Evolutionary conservation across 2,329 filamentous ascomycete genomes (phyloP).

Genomic region (Madurella mycetomatis): DNA sequence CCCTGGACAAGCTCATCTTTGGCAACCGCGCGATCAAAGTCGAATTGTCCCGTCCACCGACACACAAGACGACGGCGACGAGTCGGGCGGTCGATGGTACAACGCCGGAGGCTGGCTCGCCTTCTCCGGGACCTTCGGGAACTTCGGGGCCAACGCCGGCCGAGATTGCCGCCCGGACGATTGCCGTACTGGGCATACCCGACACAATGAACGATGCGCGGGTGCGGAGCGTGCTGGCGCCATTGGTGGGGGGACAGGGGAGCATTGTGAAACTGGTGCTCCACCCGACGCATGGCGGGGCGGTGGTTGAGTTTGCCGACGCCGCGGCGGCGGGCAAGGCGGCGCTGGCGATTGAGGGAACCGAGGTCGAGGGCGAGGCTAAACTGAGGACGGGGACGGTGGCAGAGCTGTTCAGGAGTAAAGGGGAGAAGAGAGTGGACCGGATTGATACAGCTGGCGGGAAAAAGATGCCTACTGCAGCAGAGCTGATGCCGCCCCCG

Average conservation of each 20-base stretch:
- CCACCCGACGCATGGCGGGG: conserved; percentile 76
- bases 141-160: conserved; percentile 37
- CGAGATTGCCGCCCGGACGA: conserved; percentile 61
- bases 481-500: conserved; percentile 42
- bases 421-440: conserved; percentile 42
- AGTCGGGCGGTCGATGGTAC: conserved; percentile 30
- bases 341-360: conserved; percentile 53
- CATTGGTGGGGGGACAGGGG: conserved; percentile 47
- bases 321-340: conserved; percentile 68
- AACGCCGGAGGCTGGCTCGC: conserved; percentile 8
- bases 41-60: conserved; percentile 52
- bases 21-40: conserved; percentile 65
- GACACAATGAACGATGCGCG: conserved; percentile 90
- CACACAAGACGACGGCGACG: conserved; percentile 53
- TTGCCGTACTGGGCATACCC: conserved; percentile 79
- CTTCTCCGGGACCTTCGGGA: background rate
- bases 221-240: conserved; percentile 67
- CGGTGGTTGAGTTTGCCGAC: conserved; percentile 76
- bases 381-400: conserved; percentile 51
- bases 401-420: conserved; percentile 51
- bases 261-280: conserved; percentile 70
- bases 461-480: conserved; percentile 22
- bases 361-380: conserved; percentile 49
- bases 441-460: conserved; percentile 35
- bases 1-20: conserved; percentile 67